Base-by-base conservation (phyloP, 257 asterid species). In the Solanum chmielewskii region DNA sequence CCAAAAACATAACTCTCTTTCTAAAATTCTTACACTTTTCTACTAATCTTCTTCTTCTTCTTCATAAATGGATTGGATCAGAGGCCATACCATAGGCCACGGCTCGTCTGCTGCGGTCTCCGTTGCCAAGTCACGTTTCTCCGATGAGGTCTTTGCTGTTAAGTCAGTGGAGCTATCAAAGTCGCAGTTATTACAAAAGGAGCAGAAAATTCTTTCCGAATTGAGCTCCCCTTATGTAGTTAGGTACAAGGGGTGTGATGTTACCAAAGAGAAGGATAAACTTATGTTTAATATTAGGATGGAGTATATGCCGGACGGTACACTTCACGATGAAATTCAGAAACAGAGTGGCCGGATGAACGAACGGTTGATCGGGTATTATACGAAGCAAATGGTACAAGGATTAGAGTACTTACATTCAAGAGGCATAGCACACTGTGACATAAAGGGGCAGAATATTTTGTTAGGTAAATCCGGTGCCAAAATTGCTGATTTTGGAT, bases 41-140 rank as follows among this genome's bases (percentile, higher is more conserved):
- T 11, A 88, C 66, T 20, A 49, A 66, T 66, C 14, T 83, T 85
- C 75, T 60, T 60, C 75, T 60, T 59, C 27, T 83, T 39, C 25
- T 7, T 0, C 35, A 3, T 4, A 73, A 39, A 87, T 94, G 99
- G 91, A 88, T 16, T 96, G 98, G 99, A 93, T 83, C 8, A 93
- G 98, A 90, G 98, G 99, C 59, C 91, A 87, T 80, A 86, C 47
- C 12, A 91, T 96, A 49, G 98, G 98, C 88, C 92, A 89, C 39
- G 99, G 99, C 21, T 90, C 97, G 62, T 75, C 98, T 2, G 98
- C 98, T 87, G 82, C 93, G 23, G 98, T 95, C 68, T 94, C 93
- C 8, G 47, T 76, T 5, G 98, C 98, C 85, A 91, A 91, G 4
- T 84, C 89, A 44, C 68, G 25, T 0, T 31, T 3, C 11, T 85